These are phyloP conservation scores for Neopestalotiopsis rosae DNA, from an alignment of 2,329 filamentous ascomycete species.

Conservation along the genomic window DNA sequence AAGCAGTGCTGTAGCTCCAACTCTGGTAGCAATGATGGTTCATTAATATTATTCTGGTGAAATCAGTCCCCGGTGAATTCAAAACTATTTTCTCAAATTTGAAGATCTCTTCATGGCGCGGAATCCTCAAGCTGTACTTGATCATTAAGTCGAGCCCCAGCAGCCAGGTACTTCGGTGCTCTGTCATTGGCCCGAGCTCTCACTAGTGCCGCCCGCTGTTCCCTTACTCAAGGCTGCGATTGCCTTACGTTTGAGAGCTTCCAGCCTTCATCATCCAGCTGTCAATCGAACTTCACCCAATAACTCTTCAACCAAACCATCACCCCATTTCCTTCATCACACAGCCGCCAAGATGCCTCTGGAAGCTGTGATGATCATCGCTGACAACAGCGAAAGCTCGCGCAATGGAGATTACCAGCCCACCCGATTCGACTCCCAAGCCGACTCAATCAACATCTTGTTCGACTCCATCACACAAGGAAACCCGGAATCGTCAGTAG, in stretches of 20 bases:
- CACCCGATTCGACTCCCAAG: constrained; percentile 94
- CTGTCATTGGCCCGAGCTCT: constrained; percentile 24
- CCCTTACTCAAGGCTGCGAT: constrained; percentile 18
- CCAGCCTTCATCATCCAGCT: constrained; percentile 22
- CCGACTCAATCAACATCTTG: constrained; percentile 92
- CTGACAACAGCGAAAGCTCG: constrained; percentile 99
- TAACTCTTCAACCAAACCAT: constrained; percentile 11
- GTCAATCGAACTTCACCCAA: background rate
- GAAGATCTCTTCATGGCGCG: background rate
- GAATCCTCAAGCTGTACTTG: background rate
- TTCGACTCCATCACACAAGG: constrained; percentile 95
- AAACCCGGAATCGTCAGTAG: constrained; percentile 96
- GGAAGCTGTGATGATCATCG: constrained; percentile 99
- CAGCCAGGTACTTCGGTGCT: background rate
- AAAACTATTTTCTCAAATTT: background rate
- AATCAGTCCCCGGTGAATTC: background rate
- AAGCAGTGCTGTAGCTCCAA: background rate
- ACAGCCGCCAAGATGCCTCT: constrained; percentile 79
- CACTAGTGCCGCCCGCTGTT: constrained; percentile 5
- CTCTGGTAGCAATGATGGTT: no score
- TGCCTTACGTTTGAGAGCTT: constrained; percentile 20
- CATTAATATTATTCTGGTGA: no score
- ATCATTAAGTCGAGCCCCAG: background rate
- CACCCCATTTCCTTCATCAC: constrained; percentile 22
- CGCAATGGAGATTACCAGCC: constrained; percentile 93